phyloP scores from a whole-genome alignment of 345 rosid genomes.

The Gossypium thurberi region DNA sequence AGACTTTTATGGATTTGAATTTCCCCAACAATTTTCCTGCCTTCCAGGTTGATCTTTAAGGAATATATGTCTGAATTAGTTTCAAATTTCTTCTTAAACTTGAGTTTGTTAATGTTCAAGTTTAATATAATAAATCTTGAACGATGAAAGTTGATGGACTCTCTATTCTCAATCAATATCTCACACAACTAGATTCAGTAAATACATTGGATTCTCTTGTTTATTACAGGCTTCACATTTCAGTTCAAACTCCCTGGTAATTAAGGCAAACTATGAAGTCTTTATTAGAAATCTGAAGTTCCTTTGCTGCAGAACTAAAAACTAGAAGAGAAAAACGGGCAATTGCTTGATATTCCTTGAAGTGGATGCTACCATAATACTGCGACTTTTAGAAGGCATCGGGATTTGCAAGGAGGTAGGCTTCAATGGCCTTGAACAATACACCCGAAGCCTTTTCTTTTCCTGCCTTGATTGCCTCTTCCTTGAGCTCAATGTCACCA shows the following conservation, averaged over 20 bases:
- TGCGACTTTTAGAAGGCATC: conserved; percentile 16
- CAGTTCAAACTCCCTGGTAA: too few species aligned
- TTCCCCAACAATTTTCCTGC: too few species aligned
- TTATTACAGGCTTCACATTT: too few species aligned
- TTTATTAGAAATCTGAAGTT: background rate
- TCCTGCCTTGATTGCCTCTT: conserved; percentile 31
- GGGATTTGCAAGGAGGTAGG: conserved; percentile 32
- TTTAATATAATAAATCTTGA: too few species aligned
- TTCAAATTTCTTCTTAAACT: too few species aligned
- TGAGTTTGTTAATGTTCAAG: background rate
- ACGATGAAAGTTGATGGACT: too few species aligned
- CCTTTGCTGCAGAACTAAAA: background rate
- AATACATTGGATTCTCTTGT: too few species aligned
- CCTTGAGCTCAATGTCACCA: conserved; percentile 19
- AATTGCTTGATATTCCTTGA: background rate
- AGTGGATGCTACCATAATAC: background rate
- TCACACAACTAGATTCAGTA: too few species aligned
- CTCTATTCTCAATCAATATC: too few species aligned
- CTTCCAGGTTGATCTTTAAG: too few species aligned
- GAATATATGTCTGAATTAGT: too few species aligned
- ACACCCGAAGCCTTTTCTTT: conserved; percentile 19
- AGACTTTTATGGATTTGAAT: too few species aligned
- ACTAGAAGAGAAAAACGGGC: background rate
- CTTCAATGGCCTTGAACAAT: conserved; percentile 32
- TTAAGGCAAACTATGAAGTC: background rate